These are phyloP conservation scores for Solanum boliviense DNA, from an alignment of 257 asterid species.

Conservation along the genomic window DNA sequence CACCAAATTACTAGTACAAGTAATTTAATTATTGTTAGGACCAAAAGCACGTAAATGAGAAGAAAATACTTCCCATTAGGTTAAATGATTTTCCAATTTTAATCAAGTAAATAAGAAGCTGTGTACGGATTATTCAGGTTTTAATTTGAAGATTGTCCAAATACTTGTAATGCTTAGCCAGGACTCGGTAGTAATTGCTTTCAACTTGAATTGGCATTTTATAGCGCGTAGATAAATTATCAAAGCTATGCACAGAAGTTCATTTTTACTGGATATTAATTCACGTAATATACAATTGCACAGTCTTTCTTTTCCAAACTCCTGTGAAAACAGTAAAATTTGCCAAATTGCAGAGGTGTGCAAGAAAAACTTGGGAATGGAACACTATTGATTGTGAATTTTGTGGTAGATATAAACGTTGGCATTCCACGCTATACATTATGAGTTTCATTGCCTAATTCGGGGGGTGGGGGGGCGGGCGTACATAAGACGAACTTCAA, in stretches of 20 bases:
- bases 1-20: neutral
- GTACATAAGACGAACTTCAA: neutral
- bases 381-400: neutral
- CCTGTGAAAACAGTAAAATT: neutral
- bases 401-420: neutral
- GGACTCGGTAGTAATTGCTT: neutral
- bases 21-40: neutral
- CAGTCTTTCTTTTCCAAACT: neutral
- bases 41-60: neutral
- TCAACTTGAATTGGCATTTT: neutral
- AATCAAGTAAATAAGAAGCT: neutral
- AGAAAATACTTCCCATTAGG: neutral
- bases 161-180: neutral
- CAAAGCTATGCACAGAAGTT: neutral
- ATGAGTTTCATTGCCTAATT: neutral
- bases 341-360: neutral
- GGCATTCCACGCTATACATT: neutral
- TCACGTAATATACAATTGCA: neutral
- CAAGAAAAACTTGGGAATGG: neutral
- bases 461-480: neutral
- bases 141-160: neutral
- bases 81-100: neutral
- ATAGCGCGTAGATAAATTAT: neutral
- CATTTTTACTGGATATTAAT: neutral
- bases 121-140: neutral